Evolutionary conservation across 768 basidiomycete genomes (phyloP).

Genomic region (Mycena sanguinolenta): DNA sequence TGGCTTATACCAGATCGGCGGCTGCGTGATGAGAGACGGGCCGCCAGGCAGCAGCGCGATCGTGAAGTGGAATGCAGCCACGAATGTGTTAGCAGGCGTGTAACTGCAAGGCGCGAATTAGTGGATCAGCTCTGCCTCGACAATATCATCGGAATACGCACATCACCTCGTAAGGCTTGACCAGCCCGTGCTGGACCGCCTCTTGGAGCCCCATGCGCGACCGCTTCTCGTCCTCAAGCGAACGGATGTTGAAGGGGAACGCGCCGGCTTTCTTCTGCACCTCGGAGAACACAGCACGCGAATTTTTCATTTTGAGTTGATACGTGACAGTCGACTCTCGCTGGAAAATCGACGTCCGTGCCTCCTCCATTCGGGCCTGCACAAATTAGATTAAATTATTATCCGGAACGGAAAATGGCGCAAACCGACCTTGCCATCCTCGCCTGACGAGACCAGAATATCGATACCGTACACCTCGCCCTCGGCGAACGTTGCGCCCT

Average conservation of each 20-base stretch:
- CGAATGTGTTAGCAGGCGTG: slow-evolving; percentile 85
- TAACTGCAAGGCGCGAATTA: slow-evolving; percentile 60
- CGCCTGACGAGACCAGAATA: slow-evolving; percentile 86
- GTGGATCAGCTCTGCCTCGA: background rate
- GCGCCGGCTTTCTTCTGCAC: slow-evolving; percentile 98
- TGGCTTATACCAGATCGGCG: slow-evolving; percentile 93
- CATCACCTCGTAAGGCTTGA: slow-evolving; percentile 96
- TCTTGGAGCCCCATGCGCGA: slow-evolving; percentile 96
- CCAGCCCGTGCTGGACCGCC: slow-evolving; percentile 93
- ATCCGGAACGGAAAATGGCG: slow-evolving; percentile 12
- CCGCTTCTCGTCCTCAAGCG: slow-evolving; percentile 95
- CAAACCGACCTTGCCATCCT: slow-evolving; percentile 87
- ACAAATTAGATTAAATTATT: slow-evolving; percentile 15
- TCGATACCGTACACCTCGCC: slow-evolving; percentile 97
- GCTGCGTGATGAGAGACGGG: slow-evolving; percentile 87
- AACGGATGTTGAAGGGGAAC: slow-evolving; percentile 97
- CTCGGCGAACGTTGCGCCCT: slow-evolving; percentile 88
- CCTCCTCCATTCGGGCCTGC: slow-evolving; percentile 91
- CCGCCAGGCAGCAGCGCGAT: slow-evolving; percentile 93
- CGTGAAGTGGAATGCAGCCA: slow-evolving; percentile 98
- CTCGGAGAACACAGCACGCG: slow-evolving; percentile 95
- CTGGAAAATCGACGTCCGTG: slow-evolving; percentile 94
- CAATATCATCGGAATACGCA: slow-evolving; percentile 55
- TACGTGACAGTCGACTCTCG: slow-evolving; percentile 89
- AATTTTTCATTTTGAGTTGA: slow-evolving; percentile 98